Evolutionary conservation across 2,329 filamentous ascomycete genomes (phyloP), one percentile per base, ranked within the genome.

Genomic region (Ploettnerulaceae sp.): DNA sequence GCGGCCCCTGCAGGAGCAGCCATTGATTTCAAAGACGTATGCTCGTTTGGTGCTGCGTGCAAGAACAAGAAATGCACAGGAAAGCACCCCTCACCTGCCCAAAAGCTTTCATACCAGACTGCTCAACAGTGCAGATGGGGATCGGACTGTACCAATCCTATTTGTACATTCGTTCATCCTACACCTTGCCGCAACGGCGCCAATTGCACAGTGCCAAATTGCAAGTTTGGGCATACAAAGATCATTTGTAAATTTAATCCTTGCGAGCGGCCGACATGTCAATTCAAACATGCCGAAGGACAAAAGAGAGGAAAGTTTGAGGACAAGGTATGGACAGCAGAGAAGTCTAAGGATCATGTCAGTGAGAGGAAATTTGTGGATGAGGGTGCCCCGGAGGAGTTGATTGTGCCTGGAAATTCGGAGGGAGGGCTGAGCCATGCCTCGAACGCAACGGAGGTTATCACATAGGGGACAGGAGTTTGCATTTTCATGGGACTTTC

Each of bases 61-160:
- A 95, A 93, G 70, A 98, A 97, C 73, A 77, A 81, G 61, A 97
- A 97, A 70, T 98, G 93, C 63, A 86, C 86, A 7, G 90, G 79
- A 22, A 86, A 89, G 49, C 93, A 98, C 66, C 93, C 93, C 2
- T 96, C 90, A 5, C 93, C 93, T 1, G 89, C 91, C 5, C 78
- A 86, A 57, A 87, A 82, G 64, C 71, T 79, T 41, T 81, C 83
- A 20, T 87, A 91, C 64, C 86, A 95, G 68, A 77, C 81, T 49
- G 86, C 93, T 65, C 82, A 86, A 65, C 84, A 94, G 61, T 95
- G 90, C 78, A 88, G 85, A 63, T 95, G 89, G 74, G 95, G 81
- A 66, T 89, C 90, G 48, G 88, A 94, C 69, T 95, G 89, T 73
- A 84, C 88, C 39, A 96, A 97, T 66, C 77, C 83, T 7, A 76